A percentile compares a stretch with the other conserved stretches of the same genome.
Evolutionary conservation across 208 protist genomes (phyloP).

Genomic region (Acanthamoeba culbertsoni): DNA sequence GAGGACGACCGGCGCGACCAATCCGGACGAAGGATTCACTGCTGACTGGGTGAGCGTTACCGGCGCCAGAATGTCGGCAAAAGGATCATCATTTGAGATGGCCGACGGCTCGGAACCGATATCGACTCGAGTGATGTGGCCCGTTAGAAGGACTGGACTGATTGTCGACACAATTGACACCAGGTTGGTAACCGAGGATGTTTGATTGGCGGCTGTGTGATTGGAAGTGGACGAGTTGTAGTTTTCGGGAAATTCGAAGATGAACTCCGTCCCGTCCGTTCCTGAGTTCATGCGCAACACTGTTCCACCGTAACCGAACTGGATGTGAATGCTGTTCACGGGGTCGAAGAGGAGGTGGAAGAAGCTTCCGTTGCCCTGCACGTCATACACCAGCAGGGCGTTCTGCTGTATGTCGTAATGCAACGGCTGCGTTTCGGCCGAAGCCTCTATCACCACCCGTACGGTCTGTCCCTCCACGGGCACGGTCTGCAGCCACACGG

Average conservation of each 20-base stretch:
- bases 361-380: background rate
- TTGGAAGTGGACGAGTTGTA: too few species aligned
- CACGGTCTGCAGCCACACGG: background rate
- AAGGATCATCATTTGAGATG: background rate
- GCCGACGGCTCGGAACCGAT: background rate
- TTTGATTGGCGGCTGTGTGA: too few species aligned
- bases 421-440: background rate
- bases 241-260: background rate
- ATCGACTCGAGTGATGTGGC: background rate
- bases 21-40: background rate
- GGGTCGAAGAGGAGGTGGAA: background rate
- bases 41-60: background rate
- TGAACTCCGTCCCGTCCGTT: background rate
- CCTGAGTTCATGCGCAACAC: background rate
- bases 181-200: background rate
- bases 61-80: background rate
- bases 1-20: background rate
- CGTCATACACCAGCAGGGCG: background rate
- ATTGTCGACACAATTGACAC: background rate
- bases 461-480: background rate
- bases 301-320: background rate
- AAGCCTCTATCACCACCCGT: background rate
- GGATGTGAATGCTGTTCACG: background rate
- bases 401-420: background rate
- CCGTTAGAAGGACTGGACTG: background rate